phyloP scores from a whole-genome alignment of 176 grass and related monocot species.

The Paspalum notatum region DNA sequence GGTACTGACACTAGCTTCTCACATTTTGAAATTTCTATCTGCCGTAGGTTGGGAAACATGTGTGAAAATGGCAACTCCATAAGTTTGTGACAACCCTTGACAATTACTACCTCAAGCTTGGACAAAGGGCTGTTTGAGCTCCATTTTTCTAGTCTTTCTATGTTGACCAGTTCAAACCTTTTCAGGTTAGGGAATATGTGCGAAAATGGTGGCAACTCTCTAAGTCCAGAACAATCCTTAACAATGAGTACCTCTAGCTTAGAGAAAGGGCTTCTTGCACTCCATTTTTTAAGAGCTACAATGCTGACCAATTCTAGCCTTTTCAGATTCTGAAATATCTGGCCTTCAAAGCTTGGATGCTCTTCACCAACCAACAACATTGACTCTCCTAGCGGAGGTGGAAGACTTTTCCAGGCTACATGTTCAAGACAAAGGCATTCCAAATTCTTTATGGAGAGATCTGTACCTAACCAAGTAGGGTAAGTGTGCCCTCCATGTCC shows the following conservation, averaged over 20 bases:
- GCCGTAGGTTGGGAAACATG: background rate
- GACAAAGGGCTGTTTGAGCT: background rate
- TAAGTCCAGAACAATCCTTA: background rate
- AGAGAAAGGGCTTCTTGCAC: background rate
- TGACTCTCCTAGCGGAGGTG: background rate
- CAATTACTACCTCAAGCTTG: background rate
- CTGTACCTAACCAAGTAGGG: background rate
- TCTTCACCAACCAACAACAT: background rate
- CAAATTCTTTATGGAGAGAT: background rate
- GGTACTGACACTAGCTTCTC: background rate
- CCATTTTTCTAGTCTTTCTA: no score
- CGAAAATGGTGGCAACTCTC: background rate
- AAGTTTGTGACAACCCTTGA: background rate
- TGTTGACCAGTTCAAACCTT: no score
- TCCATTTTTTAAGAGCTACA: background rate
- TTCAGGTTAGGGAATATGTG: background rate
- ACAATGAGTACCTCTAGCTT: background rate
- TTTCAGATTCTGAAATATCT: background rate
- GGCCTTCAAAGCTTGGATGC: background rate
- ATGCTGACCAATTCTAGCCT: background rate
- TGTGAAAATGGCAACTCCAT: background rate
- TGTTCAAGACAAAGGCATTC: background rate
- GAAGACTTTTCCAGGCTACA: conserved; percentile 13
- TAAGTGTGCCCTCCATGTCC: background rate
- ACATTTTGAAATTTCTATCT: rapidly evolving